Evolutionary conservation across 345 rosid genomes (phyloP).

Genomic region (Orychophragmus violaceus): DNA sequence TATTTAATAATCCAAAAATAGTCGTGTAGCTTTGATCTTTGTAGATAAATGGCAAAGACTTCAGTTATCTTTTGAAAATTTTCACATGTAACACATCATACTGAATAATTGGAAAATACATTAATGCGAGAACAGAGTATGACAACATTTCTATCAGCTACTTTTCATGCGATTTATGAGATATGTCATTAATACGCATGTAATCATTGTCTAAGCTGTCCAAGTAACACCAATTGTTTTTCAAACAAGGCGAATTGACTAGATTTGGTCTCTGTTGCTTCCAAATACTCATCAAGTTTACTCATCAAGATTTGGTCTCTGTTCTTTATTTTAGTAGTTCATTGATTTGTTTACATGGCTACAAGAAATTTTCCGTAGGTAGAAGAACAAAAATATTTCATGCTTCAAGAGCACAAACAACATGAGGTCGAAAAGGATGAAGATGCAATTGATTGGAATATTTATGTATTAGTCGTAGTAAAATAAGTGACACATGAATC

Average conservation of each 20-base stretch:
- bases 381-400: not conserved
- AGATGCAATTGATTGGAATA: no score
- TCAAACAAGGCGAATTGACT: not conserved
- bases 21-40: not conserved
- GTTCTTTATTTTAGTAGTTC: not conserved
- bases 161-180: no score
- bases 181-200: not conserved
- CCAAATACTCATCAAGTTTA: no score
- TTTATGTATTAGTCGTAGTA: no score
- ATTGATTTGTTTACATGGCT: not conserved
- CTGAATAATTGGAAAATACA: not conserved
- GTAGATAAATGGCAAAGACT: not conserved
- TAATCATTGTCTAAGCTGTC: not conserved
- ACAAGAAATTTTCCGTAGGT: no score
- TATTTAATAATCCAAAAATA: not conserved
- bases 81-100: not conserved
- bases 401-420: not conserved
- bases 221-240: not conserved
- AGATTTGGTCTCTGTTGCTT: no score
- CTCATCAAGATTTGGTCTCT: no score
- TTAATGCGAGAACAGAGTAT: not conserved
- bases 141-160: not conserved
- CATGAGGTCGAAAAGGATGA: no score
- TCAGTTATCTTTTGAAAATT: not conserved
- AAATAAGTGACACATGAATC: no score